Evolutionary conservation across 805 yeast genomes (phyloP).

Genomic region (Saccharomycopsis fibuligera): DNA sequence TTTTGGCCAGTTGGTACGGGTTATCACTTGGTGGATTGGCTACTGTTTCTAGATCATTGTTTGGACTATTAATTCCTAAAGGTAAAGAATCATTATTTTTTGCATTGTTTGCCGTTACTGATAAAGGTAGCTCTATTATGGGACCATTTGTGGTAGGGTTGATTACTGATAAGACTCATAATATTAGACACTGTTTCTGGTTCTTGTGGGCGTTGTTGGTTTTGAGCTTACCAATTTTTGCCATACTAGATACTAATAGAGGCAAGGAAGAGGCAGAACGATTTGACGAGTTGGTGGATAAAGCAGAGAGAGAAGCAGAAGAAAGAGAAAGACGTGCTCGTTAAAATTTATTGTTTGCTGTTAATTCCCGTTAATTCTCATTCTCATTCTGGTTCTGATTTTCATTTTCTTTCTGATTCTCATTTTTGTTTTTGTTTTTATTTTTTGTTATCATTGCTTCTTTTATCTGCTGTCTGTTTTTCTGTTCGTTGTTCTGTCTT

Average conservation of each 20-base stretch:
- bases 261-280: constrained; percentile 51
- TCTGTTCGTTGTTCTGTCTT: too few species aligned
- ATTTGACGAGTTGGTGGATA: constrained; percentile 27
- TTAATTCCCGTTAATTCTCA: too few species aligned
- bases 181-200: constrained; percentile 67
- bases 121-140: constrained; percentile 69
- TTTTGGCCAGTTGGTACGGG: constrained; percentile 71
- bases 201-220: constrained; percentile 49
- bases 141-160: constrained; percentile 73
- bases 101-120: constrained; percentile 70
- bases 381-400: too few species aligned
- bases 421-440: too few species aligned
- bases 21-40: constrained; percentile 67
- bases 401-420: too few species aligned
- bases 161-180: constrained; percentile 66
- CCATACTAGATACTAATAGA: constrained; percentile 49
- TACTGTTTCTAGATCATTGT: constrained; percentile 62
- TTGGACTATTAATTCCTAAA: constrained; percentile 60
- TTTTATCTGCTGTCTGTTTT: neutral
- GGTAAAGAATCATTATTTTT: constrained; percentile 75
- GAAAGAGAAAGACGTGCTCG: too few species aligned
- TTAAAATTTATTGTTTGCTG: too few species aligned
- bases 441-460: neutral
- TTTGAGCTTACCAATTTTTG: constrained; percentile 51
- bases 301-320: neutral